Evolutionary conservation across 768 basidiomycete genomes (phyloP), one percentile per base, ranked within the genome.

Genomic region (Tricholoma flavovirens): DNA sequence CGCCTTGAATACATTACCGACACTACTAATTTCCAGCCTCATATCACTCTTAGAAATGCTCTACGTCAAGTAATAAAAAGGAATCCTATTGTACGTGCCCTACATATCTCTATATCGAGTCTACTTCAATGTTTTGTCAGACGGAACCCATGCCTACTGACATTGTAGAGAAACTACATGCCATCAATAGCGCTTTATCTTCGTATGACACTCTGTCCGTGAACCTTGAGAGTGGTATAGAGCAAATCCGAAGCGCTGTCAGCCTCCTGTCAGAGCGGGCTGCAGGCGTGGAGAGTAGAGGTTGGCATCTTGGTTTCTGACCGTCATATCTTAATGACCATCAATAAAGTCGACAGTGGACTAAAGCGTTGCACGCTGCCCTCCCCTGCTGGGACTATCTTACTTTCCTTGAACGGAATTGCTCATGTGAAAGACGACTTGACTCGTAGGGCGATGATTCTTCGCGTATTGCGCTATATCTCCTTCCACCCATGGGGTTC

Each of bases 401-500:
- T 83, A 40, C 65, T 85, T 2, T 75, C 82, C 0, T 66, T 66
- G 11, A 57, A 63, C 8, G 60, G 66, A 1, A 63, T 83, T 0
- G 49, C 64, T 33, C 53, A 64, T 0, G 69, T 80, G 48, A 56
- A 64, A 1, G 70, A 78, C 38, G 66, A 68, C 0, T 59, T 69
- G 15, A 64, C 80, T 15, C 74, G 70, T 51, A 66, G 62, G 43
- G 75, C 77, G 2, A 63, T 84, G 43, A 65, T 84, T 58, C 68
- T 79, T 42, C 79, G 83, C 30, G 73, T 86, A 26, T 71, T 90
- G 51, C 88, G 89, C 12, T 87, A 83, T 62, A 71, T 84, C 40
- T 92, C 90, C 0, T 84, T 82, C 45, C 73, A 80, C 36, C 86
- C 88, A 2, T 93, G 91, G 91, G 91, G 91, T 4, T 82, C 83